Evolutionary conservation across 2,329 filamentous ascomycete genomes (phyloP).

Genomic region (Paecilomyces fulvus): DNA sequence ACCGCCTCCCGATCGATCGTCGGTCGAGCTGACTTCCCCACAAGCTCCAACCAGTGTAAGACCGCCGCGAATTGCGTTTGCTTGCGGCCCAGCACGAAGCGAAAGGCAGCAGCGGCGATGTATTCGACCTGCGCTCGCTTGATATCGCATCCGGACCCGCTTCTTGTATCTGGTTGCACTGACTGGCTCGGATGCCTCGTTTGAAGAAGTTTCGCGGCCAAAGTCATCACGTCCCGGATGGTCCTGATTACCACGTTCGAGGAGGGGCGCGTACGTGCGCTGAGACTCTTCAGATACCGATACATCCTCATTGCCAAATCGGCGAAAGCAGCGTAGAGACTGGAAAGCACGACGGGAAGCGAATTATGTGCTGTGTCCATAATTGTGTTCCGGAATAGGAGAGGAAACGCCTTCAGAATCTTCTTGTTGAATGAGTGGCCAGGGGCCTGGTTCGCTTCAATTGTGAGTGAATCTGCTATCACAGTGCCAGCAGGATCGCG

Average conservation of each 20-base stretch:
- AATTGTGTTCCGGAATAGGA: constrained; percentile 60
- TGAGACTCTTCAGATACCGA: constrained; percentile 53
- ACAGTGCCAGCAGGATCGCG: constrained; percentile 44
- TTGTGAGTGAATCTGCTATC: constrained; percentile 64
- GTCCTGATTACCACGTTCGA: constrained; percentile 55
- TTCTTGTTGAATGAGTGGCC: constrained; percentile 76
- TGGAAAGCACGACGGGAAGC: constrained; percentile 57
- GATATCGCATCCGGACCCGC: constrained; percentile 49
- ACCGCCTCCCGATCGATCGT: constrained; percentile 24
- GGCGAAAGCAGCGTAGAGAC: constrained; percentile 64
- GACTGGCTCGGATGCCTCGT: constrained; percentile 31
- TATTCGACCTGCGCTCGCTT: constrained; percentile 53
- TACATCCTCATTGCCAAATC: constrained; percentile 71
- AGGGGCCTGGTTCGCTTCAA: constrained; percentile 63
- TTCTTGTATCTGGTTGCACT: background rate
- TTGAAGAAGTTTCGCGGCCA: constrained; percentile 57
- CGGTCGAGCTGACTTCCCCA: constrained; percentile 35
- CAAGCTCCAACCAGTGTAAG: constrained; percentile 57
- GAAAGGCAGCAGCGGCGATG: constrained; percentile 63
- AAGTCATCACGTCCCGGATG: constrained; percentile 56
- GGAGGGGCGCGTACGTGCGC: constrained; percentile 44
- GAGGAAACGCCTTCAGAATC: constrained; percentile 65
- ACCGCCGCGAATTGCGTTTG: constrained; percentile 61
- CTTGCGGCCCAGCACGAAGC: constrained; percentile 56
- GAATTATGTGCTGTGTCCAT: constrained; percentile 62